These are phyloP conservation scores for Phylloboletellus chloephorus DNA, from an alignment of 1,284 basidiomycete genomes.

Conservation along the genomic window DNA sequence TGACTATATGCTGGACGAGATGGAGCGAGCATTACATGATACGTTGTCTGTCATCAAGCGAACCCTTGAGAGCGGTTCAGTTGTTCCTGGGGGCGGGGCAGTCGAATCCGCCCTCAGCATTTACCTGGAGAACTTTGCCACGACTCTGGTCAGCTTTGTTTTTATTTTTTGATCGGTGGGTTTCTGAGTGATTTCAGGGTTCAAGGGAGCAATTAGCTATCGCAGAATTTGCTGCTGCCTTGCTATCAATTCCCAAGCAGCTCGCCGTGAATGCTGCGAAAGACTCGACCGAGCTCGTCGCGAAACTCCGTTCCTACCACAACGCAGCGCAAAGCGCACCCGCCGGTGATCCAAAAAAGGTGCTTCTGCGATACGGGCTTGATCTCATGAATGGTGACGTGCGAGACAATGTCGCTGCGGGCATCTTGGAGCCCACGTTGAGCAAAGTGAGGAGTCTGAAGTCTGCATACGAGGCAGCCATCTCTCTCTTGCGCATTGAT, in stretches of 20 bases:
- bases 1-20: conserved; percentile 99
- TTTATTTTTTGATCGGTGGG: background rate
- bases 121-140: conserved; percentile 99
- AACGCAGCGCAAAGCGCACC: conserved; percentile 94
- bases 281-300: conserved; percentile 96
- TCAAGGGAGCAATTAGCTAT: conserved; percentile 98
- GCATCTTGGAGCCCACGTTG: conserved; percentile 94
- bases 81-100: conserved; percentile 96
- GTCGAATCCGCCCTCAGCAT: conserved; percentile 97
- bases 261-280: conserved; percentile 98
- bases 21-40: conserved; percentile 97
- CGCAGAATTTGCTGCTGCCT: conserved; percentile 92
- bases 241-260: conserved; percentile 94
- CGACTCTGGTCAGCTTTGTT: conserved; percentile 70
- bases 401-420: conserved; percentile 90
- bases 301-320: conserved; percentile 96
- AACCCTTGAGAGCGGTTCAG: conserved; percentile 92
- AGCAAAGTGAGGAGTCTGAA: conserved; percentile 97
- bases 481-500: conserved; percentile 92
- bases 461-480: conserved; percentile 94
- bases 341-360: conserved; percentile 90
- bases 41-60: conserved; percentile 94
- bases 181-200: conserved; percentile 52
- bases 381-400: conserved; percentile 94
- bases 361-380: conserved; percentile 89